These are phyloP conservation scores for Pichia sp. DNA, from an alignment of 1,139 yeast genomes.

Conservation along the genomic window DNA sequence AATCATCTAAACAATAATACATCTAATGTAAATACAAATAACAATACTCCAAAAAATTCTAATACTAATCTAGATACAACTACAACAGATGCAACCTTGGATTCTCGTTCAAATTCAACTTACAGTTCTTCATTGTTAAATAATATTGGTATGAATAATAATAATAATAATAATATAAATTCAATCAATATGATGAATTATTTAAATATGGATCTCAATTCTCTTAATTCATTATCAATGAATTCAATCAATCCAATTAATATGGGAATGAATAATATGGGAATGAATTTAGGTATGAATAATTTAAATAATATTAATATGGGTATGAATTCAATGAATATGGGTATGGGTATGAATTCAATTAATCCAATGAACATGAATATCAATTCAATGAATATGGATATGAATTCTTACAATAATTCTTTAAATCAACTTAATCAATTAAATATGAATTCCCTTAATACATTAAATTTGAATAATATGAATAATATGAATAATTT, in stretches of 20 bases:
- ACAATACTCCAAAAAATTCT: not conserved
- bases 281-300: too few relatives aligned
- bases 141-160: not conserved
- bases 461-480: not conserved
- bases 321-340: too few relatives aligned
- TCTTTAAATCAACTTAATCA: too few relatives aligned
- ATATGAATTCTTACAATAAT: too few relatives aligned
- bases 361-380: not conserved
- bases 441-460: too few relatives aligned
- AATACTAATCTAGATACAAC: not conserved
- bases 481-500: not conserved
- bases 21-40: not conserved
- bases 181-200: constrained; percentile 1
- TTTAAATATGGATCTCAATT: not conserved
- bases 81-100: not conserved
- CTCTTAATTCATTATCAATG: not conserved
- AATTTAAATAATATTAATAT: too few relatives aligned
- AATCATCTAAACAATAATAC: too few relatives aligned
- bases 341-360: not conserved
- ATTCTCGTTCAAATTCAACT: constrained; percentile 9
- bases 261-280: too few relatives aligned
- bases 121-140: not conserved
- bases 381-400: not conserved
- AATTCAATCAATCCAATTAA: too few relatives aligned
- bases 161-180: not conserved